Base-by-base conservation (phyloP, 495 filamentous ascomycete genomes). In the Podospora pseudoanserina region DNA sequence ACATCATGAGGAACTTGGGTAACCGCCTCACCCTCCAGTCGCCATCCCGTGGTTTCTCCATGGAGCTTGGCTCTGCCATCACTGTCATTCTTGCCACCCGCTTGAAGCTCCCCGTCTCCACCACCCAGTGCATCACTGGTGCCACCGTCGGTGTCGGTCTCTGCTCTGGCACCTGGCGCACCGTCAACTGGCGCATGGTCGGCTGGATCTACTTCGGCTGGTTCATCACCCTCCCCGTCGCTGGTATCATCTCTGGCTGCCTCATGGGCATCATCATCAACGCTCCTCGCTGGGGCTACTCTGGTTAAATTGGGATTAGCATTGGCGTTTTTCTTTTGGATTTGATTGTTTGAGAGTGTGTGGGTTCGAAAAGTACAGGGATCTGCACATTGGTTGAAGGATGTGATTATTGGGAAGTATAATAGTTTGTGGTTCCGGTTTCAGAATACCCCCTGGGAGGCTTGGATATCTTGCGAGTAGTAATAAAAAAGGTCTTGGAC, bases 21-120 rank as follows among this genome's bases (percentile, higher is more conserved):
- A 91, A 91, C 78, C 83, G 85, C 67, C 85, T 92, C 74, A 91
- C 89, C 0, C 83, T 88, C 63, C 85, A 89, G 78, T 89, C 86
- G 9, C 90, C 89, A 3, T 87, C 86, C 9, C 84, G 88, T 69
- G 90, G 89, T 23, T 91, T 86, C 75, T 85, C 85, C 30, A 88
- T 89, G 78, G 90, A 91, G 75, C 81, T 92, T 5, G 90, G 90
- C 18, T 84, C 87, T 0, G 89, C 88, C 56, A 83, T 90, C 70
- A 90, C 89, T 13, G 85, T 92, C 60, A 81, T 91, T 56, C 71
- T 91, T n/a, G 87, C 88, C 44, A 88, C 86, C 16, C 79, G 86
- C 20, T 80, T 90, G 27, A 83, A 74, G 23, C 82, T 88, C 19
- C 86, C 86, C 0, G 80, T 88, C 27, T 87, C 84, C 2, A 88